phyloP scores from a whole-genome alignment of 805 yeast genomes.

The Sporopachydermia quercuum region DNA sequence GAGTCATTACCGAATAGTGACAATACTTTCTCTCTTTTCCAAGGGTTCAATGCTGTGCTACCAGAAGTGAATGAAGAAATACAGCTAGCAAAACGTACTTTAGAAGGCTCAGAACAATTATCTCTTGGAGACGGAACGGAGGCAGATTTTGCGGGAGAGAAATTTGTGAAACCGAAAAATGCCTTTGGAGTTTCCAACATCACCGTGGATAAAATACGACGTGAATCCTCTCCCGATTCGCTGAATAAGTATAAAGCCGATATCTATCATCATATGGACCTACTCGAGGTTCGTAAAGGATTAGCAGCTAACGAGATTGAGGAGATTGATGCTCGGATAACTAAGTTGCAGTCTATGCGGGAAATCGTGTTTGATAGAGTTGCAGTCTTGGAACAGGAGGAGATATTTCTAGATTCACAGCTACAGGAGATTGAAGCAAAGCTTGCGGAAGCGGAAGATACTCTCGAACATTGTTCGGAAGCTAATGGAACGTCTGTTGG shows the following conservation, averaged over 20 bases:
- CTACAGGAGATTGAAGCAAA: slow-evolving; percentile 28
- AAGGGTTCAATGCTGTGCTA: slow-evolving; percentile 50
- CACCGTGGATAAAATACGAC: slow-evolving; percentile 20
- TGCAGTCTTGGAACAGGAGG: slow-evolving; percentile 45
- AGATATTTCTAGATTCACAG: slow-evolving; percentile 36
- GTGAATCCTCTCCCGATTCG: slow-evolving; percentile 25
- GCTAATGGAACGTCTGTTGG: slow-evolving; percentile 3
- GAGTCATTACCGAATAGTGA: slow-evolving; percentile 31
- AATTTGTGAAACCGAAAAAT: slow-evolving; percentile 14
- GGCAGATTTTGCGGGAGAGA: slow-evolving; percentile 10
- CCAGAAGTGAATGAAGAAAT: slow-evolving; percentile 35
- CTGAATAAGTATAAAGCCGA: slow-evolving; percentile 23
- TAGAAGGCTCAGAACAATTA: slow-evolving; percentile 5
- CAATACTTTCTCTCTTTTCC: slow-evolving; percentile 39
- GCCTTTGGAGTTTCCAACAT: slow-evolving; percentile 24
- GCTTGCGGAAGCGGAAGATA: slow-evolving; percentile 3
- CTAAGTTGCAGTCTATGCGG: slow-evolving; percentile 34
- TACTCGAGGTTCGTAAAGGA: slow-evolving; percentile 47
- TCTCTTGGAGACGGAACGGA: slow-evolving; percentile 6
- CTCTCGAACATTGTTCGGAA: neutral
- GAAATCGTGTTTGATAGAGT: slow-evolving; percentile 41
- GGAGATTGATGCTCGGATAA: slow-evolving; percentile 46
- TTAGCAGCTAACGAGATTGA: slow-evolving; percentile 47
- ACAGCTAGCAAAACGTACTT: slow-evolving; percentile 15
- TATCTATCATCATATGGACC: slow-evolving; percentile 32